phyloP scores from a whole-genome alignment of 805 yeast genomes.

The Scheffersomyces ergatensis region DNA sequence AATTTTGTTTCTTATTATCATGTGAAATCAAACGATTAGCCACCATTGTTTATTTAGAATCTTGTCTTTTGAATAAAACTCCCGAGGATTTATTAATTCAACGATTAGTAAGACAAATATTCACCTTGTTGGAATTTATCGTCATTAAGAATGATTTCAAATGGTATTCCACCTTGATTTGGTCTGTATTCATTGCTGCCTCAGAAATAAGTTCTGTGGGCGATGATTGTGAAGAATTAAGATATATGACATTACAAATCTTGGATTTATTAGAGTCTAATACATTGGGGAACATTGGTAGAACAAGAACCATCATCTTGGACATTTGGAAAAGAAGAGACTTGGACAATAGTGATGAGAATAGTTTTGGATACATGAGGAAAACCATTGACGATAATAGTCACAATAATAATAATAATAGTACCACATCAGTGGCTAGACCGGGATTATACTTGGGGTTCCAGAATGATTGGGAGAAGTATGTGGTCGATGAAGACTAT shows the following conservation, averaged over 20 bases:
- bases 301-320: conserved; percentile 17
- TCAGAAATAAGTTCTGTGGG: conserved; percentile 20
- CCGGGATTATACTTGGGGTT: conserved; percentile 13
- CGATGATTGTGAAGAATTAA: conserved; percentile 23
- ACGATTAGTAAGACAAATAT: conserved; percentile 12
- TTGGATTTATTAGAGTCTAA: conserved; percentile 20
- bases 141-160: conserved; percentile 22
- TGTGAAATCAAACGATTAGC: conserved; percentile 26
- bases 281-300: conserved; percentile 26
- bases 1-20: conserved; percentile 22
- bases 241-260: conserved; percentile 21
- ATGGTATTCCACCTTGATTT: conserved; percentile 28
- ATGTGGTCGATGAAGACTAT: conserved; percentile 23
- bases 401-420: too few relatives aligned
- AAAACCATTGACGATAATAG: not conserved
- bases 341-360: conserved; percentile 16
- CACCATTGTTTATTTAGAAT: conserved; percentile 21
- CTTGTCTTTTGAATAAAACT: conserved; percentile 22
- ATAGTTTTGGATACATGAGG: conserved; percentile 12
- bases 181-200: conserved; percentile 26
- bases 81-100: conserved; percentile 18
- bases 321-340: conserved; percentile 29
- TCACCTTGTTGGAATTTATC: conserved; percentile 20
- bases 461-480: conserved; percentile 30
- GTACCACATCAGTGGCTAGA: conserved; percentile 1